Evolutionary conservation across 495 filamentous ascomycete genomes (phyloP).

Genomic region (Podospora anserina): DNA sequence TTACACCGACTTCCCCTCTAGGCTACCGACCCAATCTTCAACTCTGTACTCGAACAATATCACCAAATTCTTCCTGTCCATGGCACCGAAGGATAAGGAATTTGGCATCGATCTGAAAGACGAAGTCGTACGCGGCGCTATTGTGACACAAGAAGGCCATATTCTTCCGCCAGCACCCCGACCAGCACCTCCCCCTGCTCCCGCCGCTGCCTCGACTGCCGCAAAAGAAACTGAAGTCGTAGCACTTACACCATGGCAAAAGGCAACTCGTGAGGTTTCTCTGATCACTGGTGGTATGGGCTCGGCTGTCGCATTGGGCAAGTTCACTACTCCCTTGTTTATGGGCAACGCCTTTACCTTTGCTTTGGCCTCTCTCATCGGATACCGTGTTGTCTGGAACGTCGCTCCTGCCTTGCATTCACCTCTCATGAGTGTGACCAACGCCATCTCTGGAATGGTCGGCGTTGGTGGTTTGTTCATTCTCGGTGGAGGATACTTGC

Average conservation of each 20-base stretch:
- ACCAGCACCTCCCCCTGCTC: constrained; percentile 63
- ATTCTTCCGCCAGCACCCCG: constrained; percentile 70
- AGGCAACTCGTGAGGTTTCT: constrained; percentile 65
- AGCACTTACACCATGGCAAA: constrained; percentile 73
- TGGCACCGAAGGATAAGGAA: constrained; percentile 67
- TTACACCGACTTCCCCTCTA: constrained; percentile 78
- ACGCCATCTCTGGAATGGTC: constrained; percentile 84
- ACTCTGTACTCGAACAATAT: constrained; percentile 87
- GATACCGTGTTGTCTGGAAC: constrained; percentile 79
- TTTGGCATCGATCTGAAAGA: constrained; percentile 73
- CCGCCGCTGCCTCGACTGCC: constrained; percentile 48
- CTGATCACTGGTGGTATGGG: constrained; percentile 70
- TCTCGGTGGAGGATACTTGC: constrained; percentile 69
- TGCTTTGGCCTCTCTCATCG: constrained; percentile 71
- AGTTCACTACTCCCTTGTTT: constrained; percentile 71
- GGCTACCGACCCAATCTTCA: constrained; percentile 75
- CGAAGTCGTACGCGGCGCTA: constrained; percentile 75
- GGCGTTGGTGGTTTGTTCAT: constrained; percentile 80
- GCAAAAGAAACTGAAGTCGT: constrained; percentile 56
- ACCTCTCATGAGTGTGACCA: constrained; percentile 81
- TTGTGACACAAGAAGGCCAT: constrained; percentile 70
- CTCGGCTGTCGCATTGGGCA: constrained; percentile 66
- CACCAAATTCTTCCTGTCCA: constrained; percentile 74
- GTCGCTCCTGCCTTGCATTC: constrained; percentile 73
- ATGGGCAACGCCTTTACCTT: constrained; percentile 81